phyloP scores from a whole-genome alignment of 257 asterid genomes.

The Parsonsia alboflavescens region DNA sequence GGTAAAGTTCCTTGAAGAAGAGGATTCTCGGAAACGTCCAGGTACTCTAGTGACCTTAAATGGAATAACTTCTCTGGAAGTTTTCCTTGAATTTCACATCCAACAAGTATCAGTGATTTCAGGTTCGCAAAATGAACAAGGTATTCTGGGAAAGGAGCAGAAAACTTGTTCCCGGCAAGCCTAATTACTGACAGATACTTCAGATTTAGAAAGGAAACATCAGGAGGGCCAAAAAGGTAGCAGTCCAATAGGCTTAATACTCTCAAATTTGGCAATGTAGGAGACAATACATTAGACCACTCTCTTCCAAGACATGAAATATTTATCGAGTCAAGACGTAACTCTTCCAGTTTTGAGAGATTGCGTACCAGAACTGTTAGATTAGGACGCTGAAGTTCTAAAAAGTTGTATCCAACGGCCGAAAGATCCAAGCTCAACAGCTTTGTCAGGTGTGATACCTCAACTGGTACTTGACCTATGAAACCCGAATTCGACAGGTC shows the following conservation, averaged over 20 bases:
- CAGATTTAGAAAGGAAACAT: constrained; percentile 20
- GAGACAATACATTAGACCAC: constrained; percentile 4
- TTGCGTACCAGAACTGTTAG: not conserved
- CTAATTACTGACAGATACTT: constrained; percentile 32
- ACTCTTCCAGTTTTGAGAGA: not conserved
- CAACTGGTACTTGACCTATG: constrained; percentile 39
- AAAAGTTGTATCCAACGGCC: no score
- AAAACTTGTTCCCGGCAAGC: constrained; percentile 25
- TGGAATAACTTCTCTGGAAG: constrained; percentile 18
- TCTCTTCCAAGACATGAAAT: constrained; percentile 11
- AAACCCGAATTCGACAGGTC: constrained; percentile 48
- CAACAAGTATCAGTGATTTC: constrained; percentile 12
- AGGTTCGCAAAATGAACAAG: constrained; percentile 24
- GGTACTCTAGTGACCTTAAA: constrained; percentile 10
- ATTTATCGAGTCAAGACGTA: constrained; percentile 1
- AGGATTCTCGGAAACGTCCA: constrained; percentile 9
- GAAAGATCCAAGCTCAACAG: constrained; percentile 39
- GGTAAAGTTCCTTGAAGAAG: constrained; percentile 36
- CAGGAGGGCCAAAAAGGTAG: constrained; percentile 10
- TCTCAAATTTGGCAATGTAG: constrained; percentile 6
- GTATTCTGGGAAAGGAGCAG: constrained; percentile 16
- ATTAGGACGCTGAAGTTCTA: constrained; percentile 3
- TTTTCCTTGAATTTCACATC: constrained; percentile 26
- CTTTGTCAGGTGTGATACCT: constrained; percentile 31
- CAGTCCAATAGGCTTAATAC: constrained; percentile 6